Base-by-base conservation (phyloP, 2,329 filamentous ascomycete genomes). In the Mariannaea sp. region DNA sequence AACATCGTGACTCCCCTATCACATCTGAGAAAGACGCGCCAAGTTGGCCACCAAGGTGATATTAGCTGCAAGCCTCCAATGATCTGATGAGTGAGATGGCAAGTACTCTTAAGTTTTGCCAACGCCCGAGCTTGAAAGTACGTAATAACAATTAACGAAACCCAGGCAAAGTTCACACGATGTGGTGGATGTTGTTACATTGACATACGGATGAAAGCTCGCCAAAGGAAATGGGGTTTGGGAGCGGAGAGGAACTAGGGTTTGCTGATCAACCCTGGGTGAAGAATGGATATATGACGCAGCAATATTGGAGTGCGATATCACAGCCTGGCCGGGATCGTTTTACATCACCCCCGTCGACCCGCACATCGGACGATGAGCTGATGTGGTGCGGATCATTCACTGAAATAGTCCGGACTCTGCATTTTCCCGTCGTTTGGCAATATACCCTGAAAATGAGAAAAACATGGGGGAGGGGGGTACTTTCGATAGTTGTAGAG, bases 401-500 rank as follows among this genome's bases (percentile, higher is more conserved):
- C 16, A 49, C 40, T 29, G 32, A 27, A 14, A 36, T n/a, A n/a
- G n/a, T n/a, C n/a, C n/a, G n/a, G n/a, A 36, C 26, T 22, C 22
- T 26, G 24, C 9, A 27, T 41, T 40, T 26, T 26, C 29, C 30
- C 27, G 26, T 33, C 26, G 33, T 39, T 43, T 45, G 51, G 40
- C 20, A 33, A 54, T 45, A 49, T 49, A 43, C 16, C 29, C 10
- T 22, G 32, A 36, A 35, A 35, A 59, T 42, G 27, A 35, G 44
- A 35, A 46, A 42, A n/a, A n/a, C n/a, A n/a, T n/a, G n/a, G n/a
- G n/a, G n/a, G 24, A 24, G 14, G n/a, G 16, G 49, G 44, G 53
- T 58, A 60, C 57, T 32, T 50, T 20, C 29, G 36, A 46, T 33
- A 30, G 41, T 51, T 58, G 58, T 56, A 49, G n/a, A n/a, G n/a